Percentiles rank a stretch among this genome's conserved stretches.
These are phyloP conservation scores for Gleditsia sinensis DNA, from an alignment of 306 rosid genomes.

Conservation along the genomic window DNA sequence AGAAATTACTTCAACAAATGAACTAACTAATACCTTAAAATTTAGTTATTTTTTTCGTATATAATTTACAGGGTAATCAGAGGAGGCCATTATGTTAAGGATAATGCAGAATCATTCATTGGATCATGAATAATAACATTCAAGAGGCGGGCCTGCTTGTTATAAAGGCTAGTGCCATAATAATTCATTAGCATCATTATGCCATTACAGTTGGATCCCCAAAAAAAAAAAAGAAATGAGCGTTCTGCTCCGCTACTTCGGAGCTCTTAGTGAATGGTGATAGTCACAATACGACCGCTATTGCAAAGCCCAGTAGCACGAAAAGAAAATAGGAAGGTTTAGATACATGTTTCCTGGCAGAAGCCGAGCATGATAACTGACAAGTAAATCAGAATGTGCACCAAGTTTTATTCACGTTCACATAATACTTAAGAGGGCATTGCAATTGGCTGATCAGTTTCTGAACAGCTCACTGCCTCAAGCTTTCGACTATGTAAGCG, in stretches of 20 bases:
- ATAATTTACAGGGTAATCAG: neutral
- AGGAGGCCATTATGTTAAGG: constrained; percentile 12
- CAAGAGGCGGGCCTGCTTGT: neutral
- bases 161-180: neutral
- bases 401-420: constrained; percentile 31
- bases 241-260: neutral
- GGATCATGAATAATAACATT: constrained; percentile 6
- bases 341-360: constrained; percentile 13
- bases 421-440: constrained; percentile 2
- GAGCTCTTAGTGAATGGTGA: neutral
- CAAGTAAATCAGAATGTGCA: constrained; percentile 33
- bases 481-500: constrained; percentile 87
- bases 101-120: neutral
- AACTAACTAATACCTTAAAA: no score
- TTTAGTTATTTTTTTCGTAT: no score
- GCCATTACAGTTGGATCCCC: neutral
- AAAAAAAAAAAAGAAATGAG: neutral
- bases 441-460: constrained; percentile 27
- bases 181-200: neutral
- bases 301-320: neutral
- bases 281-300: constrained; percentile 10
- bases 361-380: neutral
- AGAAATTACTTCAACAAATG: no score
- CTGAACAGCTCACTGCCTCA: constrained; percentile 69
- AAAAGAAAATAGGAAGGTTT: neutral